Evolutionary conservation across 1,139 yeast species (phyloP).

Genomic region (Sugiyamaella japonica): DNA sequence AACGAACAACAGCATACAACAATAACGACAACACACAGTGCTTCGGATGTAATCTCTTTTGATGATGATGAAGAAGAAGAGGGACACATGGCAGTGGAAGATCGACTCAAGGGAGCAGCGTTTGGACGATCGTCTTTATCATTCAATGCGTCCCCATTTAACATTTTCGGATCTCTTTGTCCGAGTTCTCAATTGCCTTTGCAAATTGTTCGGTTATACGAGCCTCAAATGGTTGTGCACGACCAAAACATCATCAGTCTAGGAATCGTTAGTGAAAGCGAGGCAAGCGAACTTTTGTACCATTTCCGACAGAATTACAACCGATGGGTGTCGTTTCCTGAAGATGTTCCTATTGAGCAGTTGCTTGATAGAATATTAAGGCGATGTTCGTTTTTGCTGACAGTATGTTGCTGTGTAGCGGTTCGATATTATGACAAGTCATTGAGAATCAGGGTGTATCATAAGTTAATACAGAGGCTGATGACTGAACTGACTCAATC

Average conservation of each 20-base stretch:
- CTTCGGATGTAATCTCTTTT: background rate
- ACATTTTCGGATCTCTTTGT: constrained; percentile 46
- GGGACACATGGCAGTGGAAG: constrained; percentile 9
- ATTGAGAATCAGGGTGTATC: constrained; percentile 43
- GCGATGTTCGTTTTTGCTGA: constrained; percentile 61
- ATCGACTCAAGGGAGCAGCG: constrained; percentile 27
- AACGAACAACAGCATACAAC: background rate
- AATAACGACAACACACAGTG: no score
- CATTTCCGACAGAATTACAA: constrained; percentile 69
- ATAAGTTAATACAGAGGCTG: constrained; percentile 40
- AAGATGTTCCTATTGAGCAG: constrained; percentile 49
- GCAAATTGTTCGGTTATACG: constrained; percentile 48
- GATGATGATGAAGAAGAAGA: background rate
- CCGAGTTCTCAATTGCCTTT: constrained; percentile 43
- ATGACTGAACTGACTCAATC: constrained; percentile 50
- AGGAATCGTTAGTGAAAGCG: constrained; percentile 52
- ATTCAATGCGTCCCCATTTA: constrained; percentile 52
- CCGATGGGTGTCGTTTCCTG: constrained; percentile 76
- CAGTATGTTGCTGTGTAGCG: constrained; percentile 65
- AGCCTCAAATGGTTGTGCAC: constrained; percentile 38
- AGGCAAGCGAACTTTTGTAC: constrained; percentile 53
- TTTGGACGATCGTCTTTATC: constrained; percentile 49
- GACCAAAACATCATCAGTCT: constrained; percentile 50
- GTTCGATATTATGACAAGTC: constrained; percentile 51
- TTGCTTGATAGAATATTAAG: constrained; percentile 54